A percentile compares a stretch with the other conserved stretches of the same genome.
These are phyloP conservation scores for Beauveria sp. DNA, from an alignment of 2,329 filamentous ascomycete genomes.

Conservation along the genomic window DNA sequence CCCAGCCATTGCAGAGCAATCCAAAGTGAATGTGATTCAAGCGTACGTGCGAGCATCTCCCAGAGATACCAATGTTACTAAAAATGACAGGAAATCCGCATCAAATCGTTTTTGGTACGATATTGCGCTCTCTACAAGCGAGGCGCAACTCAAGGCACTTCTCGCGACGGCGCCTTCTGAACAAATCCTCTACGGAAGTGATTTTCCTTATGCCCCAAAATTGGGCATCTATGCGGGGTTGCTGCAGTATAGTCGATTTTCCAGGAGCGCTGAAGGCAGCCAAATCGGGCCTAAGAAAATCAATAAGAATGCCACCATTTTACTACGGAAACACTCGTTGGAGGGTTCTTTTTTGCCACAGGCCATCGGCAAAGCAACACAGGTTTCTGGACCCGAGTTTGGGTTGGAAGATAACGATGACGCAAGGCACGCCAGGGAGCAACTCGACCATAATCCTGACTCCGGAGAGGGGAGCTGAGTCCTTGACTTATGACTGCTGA, in stretches of 20 bases:
- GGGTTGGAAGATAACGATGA: not conserved
- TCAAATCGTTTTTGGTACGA: not conserved
- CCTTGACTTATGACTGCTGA: too few species aligned
- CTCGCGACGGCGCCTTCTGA: not conserved
- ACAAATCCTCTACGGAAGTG: not conserved
- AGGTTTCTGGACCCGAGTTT: not conserved
- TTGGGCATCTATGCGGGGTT: not conserved
- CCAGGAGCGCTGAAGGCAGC: not conserved
- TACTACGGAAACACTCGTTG: not conserved
- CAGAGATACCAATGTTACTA: not conserved
- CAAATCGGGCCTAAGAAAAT: not conserved
- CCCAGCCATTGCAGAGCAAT: not conserved
- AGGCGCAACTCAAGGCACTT: not conserved
- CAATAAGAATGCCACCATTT: not conserved
- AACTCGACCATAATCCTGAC: not conserved
- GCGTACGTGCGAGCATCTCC: not conserved
- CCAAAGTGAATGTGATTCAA: not conserved
- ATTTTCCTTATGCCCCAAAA: not conserved
- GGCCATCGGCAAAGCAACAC: not conserved
- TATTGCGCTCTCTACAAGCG: not conserved
- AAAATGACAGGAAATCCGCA: not conserved
- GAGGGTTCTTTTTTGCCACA: not conserved
- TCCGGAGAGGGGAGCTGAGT: too few species aligned
- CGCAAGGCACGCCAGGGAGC: not conserved
- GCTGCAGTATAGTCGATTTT: not conserved